Base-by-base conservation (phyloP, 2,329 filamentous ascomycete genomes). In the Calonectria pauciramosa region DNA sequence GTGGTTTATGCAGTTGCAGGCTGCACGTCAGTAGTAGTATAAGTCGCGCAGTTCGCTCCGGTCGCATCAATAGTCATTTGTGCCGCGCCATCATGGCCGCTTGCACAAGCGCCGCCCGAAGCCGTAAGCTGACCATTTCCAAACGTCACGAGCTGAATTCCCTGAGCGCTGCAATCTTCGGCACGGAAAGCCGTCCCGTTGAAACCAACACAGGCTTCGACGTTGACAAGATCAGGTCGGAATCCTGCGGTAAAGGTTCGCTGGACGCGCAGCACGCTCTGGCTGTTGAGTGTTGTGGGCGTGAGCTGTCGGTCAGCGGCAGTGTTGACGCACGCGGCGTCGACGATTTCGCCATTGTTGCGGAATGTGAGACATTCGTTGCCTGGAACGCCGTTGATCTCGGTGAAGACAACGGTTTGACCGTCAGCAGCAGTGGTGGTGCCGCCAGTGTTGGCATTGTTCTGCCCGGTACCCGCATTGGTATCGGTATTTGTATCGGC, bases 321-420 rank as follows among this genome's bases (percentile, higher is more conserved):
- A 13, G 69, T 66, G 52, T 76, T 74, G 38, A 76, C 75, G 23
- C 75, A 77, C 7, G 75, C 75, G 0, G 75, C 75, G n/a, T 77
- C 74, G 36, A 77, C 75, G 14, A 77, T 77, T 23, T 77, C 75
- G 8, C 75, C 74, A 44, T 77, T 77, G 66, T 77, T 77, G 32
- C 75, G 71, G 66, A 77, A 76, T 5, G 75, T 77, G 1, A 77
- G 60, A 28, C 75, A 77, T 51, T 76, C 75, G 49, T 77, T 77
- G 32, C 75, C 75, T 2, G 75, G 75, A 1, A 77, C 65, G 23
- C 75, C 75, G 20, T 70, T 70, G 54, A 72, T 68, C 20, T 77
- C 75, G 26, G 69, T 71, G 18, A 77, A 72, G 16, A 76, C 74
- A 20, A 77, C 36, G 1, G 75, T 77, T 32, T 76, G 72, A n/a